Evolutionary conservation across 2,329 filamentous ascomycete species (phyloP).

Genomic region (Paracoccidioides lutzii): DNA sequence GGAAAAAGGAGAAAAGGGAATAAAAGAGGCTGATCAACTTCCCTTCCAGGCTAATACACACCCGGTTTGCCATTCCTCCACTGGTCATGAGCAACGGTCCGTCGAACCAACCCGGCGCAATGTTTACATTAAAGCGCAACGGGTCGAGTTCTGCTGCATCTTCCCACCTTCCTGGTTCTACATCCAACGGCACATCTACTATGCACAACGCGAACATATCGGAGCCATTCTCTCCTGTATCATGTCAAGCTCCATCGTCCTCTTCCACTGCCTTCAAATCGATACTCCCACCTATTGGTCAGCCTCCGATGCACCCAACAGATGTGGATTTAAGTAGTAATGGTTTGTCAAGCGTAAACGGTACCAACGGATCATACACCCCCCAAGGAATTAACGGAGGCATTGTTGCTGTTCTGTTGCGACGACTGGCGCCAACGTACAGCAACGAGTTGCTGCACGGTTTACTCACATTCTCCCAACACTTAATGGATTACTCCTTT

Average conservation of each 20-base stretch:
- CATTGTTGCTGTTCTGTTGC: slow-evolving; percentile 40
- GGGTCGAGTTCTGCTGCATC: slow-evolving; percentile 3
- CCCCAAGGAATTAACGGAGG: slow-evolving; percentile 18
- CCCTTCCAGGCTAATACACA: background rate
- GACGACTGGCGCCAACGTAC: slow-evolving; percentile 46
- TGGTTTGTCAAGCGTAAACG: slow-evolving; percentile 22
- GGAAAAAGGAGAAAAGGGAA: background rate
- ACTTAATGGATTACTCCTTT: slow-evolving; percentile 47
- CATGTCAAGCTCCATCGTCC: slow-evolving; percentile 25
- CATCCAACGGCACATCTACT: slow-evolving; percentile 24
- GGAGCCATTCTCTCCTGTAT: slow-evolving; percentile 29
- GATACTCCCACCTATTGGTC: slow-evolving; percentile 27
- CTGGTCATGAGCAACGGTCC: slow-evolving; percentile 4
- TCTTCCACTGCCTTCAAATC: slow-evolving; percentile 25
- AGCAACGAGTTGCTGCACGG: slow-evolving; percentile 46
- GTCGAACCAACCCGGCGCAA: slow-evolving; percentile 6
- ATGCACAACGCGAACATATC: slow-evolving; percentile 33
- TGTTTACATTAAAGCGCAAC: slow-evolving; percentile 8
- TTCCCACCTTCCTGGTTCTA: slow-evolving; percentile 8
- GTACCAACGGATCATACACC: slow-evolving; percentile 23
- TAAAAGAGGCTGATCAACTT: slow-evolving; percentile 1
- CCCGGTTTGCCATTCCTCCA: background rate
- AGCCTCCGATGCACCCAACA: slow-evolving; percentile 23
- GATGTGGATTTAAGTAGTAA: slow-evolving; percentile 15
- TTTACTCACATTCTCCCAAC: slow-evolving; percentile 53